Evolutionary conservation across 75 land plant genomes (phyloP).

Genomic region (Larix kaempferi): DNA sequence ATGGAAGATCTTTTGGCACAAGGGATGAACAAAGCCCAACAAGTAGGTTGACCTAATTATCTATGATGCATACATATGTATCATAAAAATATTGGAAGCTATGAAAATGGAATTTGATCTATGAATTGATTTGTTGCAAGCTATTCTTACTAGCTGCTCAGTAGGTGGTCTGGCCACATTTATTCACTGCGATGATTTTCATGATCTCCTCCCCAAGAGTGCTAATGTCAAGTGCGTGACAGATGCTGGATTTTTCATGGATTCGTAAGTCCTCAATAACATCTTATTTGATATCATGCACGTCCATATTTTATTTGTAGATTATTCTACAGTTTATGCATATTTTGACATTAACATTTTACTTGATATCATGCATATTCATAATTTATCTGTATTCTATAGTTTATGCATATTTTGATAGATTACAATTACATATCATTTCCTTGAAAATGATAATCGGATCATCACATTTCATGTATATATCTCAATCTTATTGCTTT

Average conservation of each 20-base stretch:
- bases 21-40: constrained; percentile 33
- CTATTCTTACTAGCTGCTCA: constrained; percentile 79
- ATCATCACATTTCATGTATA: no score
- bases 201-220: constrained; percentile 33
- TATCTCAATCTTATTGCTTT: no score
- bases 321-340: neutral
- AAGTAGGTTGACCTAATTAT: constrained; percentile 6
- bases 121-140: constrained; percentile 25
- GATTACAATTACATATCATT: no score
- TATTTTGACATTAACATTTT: no score
- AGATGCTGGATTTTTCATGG: constrained; percentile 86
- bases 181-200: constrained; percentile 75
- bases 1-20: constrained; percentile 31
- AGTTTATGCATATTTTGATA: no score
- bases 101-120: no score
- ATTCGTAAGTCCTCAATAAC: constrained; percentile 43
- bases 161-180: constrained; percentile 81
- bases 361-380: no score
- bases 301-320: neutral
- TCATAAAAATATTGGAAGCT: no score
- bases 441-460: no score
- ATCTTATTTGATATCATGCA: neutral
- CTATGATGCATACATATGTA: no score
- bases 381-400: no score
- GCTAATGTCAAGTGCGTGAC: constrained; percentile 71